Evolutionary conservation across 164 flowering plant genomes (phyloP), one percentile per base, ranked within the genome.

Genomic region (Echeveria elegans): DNA sequence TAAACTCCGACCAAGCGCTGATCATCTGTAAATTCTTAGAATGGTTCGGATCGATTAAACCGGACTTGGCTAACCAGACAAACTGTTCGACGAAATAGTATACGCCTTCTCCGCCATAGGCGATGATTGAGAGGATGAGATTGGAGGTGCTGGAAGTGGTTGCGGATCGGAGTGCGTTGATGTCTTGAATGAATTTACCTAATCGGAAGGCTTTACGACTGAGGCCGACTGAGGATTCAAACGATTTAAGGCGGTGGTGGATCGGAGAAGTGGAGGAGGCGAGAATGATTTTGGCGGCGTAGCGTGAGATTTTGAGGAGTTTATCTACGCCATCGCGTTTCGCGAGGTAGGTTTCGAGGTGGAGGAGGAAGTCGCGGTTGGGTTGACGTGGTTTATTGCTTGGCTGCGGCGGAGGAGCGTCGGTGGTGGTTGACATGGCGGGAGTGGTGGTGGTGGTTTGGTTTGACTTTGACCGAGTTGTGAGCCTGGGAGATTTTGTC

Each of bases 261-360:
- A 83, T 68, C 30, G 79, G 28, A 2, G 31, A 76, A 73, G 72
- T 19, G 23, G 74, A 74, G 43, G 82, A 79, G 53, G 96, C 78
- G 74, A 94, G 77, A 71, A 83, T 75, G 83, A 94, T 79, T 73
- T 91, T 94, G 70, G 96, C 37, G 61, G 99, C 91, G 86, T 94
- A 91, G 28, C 96, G 75, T 31, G 92, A 84, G 79, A 94, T 89
- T 76, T 94, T 94, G 68, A 94, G 87, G 31, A 89, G 88, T 74
- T 94, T 94, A 86, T 94, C 99, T 11, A 94, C 87, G 63, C 99
- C 99, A 60, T 94, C 97, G 67, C 97, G 75, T 76, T 85, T 89
- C 1, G 94, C 86, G 63, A 94, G 83, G 81, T 87, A 94, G 0
- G 75, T 68, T 72, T 94, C 99, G 29, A 90, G 82, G 63, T 85